Percentiles rank a stretch among this genome's conserved stretches.
Evolutionary conservation across 208 protist species (phyloP).

Genomic region (Wallacemonas sp.): DNA sequence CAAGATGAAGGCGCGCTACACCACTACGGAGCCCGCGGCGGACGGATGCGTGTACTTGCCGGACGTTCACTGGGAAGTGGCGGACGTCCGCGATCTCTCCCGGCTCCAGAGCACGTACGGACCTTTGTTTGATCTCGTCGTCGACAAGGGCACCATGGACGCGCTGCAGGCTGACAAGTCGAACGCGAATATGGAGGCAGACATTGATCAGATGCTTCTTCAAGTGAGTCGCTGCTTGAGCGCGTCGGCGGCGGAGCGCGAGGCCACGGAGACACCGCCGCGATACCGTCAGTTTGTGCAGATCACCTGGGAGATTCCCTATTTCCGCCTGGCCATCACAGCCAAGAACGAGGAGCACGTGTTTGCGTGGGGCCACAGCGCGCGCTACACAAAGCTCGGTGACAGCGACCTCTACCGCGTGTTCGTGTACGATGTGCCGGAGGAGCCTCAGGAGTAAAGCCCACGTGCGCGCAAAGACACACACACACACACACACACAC

Average conservation of each 20-base stretch:
- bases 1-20: slow-evolving; percentile 62
- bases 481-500: too few relatives aligned
- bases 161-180: slow-evolving; percentile 71
- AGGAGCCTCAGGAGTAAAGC: background rate
- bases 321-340: slow-evolving; percentile 75
- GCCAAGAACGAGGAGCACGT: slow-evolving; percentile 31
- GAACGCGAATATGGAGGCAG: slow-evolving; percentile 40
- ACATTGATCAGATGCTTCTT: slow-evolving; percentile 69
- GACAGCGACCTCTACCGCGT: slow-evolving; percentile 83
- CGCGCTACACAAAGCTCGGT: slow-evolving; percentile 47
- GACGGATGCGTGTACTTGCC: slow-evolving; percentile 24
- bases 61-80: slow-evolving; percentile 69
- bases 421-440: slow-evolving; percentile 62
- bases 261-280: background rate
- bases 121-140: slow-evolving; percentile 70
- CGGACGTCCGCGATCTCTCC: slow-evolving; percentile 74
- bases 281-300: slow-evolving; percentile 67
- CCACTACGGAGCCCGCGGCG: slow-evolving; percentile 15
- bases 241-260: slow-evolving; percentile 22
- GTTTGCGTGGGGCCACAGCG: slow-evolving; percentile 68
- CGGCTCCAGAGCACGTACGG: slow-evolving; percentile 38
- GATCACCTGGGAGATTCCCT: slow-evolving; percentile 84
- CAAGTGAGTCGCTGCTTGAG: slow-evolving; percentile 60
- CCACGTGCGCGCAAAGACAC: too few relatives aligned
- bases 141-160: slow-evolving; percentile 91